Conservation (phyloP, 176 grass and related monocot species). For the Oryza meridionalis region DNA sequence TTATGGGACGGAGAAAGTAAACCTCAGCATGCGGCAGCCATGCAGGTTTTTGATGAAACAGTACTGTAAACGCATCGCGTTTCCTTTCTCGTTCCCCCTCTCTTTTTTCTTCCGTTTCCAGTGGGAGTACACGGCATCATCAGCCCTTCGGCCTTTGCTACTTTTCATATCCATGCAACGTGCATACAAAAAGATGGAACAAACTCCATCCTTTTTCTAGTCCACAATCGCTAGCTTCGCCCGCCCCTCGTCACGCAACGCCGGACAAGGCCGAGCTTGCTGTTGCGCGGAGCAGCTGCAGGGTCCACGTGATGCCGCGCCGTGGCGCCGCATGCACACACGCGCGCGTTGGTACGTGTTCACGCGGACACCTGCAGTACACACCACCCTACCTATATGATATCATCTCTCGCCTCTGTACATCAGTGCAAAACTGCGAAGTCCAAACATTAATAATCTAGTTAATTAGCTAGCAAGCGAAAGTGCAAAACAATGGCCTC, state of each 20-base stretch:
- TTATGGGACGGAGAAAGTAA: too few species aligned
- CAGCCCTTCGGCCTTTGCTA: background rate
- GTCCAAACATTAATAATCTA: background rate
- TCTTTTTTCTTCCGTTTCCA: background rate
- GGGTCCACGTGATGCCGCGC: conserved; percentile 1
- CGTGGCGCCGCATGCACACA: background rate
- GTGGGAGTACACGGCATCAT: background rate
- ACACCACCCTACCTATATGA: background rate
- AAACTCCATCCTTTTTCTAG: background rate
- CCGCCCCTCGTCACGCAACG: background rate
- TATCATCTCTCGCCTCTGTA: background rate
- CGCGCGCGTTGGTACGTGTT: background rate
- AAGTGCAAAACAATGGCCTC: background rate
- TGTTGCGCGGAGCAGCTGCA: background rate
- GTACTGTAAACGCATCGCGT: too few species aligned
- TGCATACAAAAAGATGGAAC: background rate
- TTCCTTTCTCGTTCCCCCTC: background rate
- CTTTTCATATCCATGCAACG: background rate
- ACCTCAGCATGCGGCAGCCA: too few species aligned
- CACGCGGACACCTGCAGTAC: background rate
- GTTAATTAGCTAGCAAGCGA: background rate
- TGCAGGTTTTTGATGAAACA: background rate
- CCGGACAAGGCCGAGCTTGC: background rate
- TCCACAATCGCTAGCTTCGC: background rate
- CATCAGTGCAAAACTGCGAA: background rate